Evolutionary conservation across 768 basidiomycete genomes (phyloP).

Genomic region (Boletellus emodensis): DNA sequence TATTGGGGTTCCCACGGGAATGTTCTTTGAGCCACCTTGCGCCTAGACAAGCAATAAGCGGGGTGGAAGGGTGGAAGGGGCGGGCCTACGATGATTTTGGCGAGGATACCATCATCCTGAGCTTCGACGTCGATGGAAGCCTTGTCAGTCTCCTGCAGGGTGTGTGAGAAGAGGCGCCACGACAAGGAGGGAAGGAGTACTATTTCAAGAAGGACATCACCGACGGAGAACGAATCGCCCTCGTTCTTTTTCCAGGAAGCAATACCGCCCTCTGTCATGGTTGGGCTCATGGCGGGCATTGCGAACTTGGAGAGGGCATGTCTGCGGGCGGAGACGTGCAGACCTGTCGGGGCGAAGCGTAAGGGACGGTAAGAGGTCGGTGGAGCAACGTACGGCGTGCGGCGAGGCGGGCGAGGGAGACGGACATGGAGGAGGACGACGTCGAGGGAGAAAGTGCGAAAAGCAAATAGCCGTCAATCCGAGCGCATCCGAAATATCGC

Average conservation of each 20-base stretch:
- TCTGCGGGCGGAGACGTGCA: constrained; percentile 78
- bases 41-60: constrained; percentile 42
- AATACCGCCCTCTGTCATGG: constrained; percentile 99
- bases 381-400: constrained; percentile 52
- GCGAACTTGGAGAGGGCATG: constrained; percentile 82
- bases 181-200: constrained; percentile 41
- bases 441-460: constrained; percentile 1
- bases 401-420: constrained; percentile 59
- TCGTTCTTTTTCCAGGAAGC: constrained; percentile 97
- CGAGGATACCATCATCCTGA: constrained; percentile 94
- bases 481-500: constrained; percentile 10
- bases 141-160: constrained; percentile 94
- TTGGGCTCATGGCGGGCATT: constrained; percentile 99
- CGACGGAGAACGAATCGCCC: constrained; percentile 82
- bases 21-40: constrained; percentile 79
- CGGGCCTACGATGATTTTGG: constrained; percentile 86
- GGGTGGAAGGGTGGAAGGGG: not conserved
- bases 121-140: constrained; percentile 99
- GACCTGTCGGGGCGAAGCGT: constrained; percentile 42
- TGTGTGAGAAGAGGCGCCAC: constrained; percentile 6
- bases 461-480: constrained; percentile 29
- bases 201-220: constrained; percentile 95
- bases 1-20: constrained; percentile 83
- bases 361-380: not conserved
- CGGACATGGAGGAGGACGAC: constrained; percentile 54